A percentile compares a stretch with the other conserved stretches of the same genome.
Evolutionary conservation across 805 yeast species (phyloP).

Genomic region (Yamadazyma philogaea): DNA sequence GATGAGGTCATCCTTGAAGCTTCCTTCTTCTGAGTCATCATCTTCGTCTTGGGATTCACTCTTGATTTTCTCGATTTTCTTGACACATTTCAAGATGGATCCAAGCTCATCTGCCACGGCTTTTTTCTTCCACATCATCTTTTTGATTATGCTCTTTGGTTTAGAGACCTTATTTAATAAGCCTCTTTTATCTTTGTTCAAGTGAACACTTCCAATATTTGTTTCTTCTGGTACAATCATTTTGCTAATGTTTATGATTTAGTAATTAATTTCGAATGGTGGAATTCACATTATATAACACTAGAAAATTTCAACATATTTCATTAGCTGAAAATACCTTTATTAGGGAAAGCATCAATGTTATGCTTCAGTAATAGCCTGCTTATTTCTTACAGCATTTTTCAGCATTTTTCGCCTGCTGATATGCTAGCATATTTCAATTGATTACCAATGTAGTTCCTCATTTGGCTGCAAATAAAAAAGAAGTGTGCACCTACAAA

Average conservation of each 20-base stretch:
- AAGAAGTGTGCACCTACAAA: background rate
- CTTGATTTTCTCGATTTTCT: constrained; percentile 12
- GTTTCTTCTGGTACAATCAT: constrained; percentile 2
- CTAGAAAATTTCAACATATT: background rate
- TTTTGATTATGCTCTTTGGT: constrained; percentile 1
- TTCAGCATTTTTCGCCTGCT: background rate
- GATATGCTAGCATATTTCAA: background rate
- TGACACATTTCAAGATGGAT: constrained; percentile 11
- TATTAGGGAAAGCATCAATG: background rate
- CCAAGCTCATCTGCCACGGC: constrained; percentile 12
- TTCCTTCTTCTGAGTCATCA: background rate
- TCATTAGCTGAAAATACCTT: background rate
- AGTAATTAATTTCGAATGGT: constrained; percentile 2
- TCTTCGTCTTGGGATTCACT: constrained; percentile 1
- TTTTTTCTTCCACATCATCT: constrained; percentile 8
- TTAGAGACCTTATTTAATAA: constrained; percentile 1
- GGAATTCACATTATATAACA: background rate
- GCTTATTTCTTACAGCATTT: background rate
- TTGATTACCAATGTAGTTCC: no score
- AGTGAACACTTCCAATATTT: no score
- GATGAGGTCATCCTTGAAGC: constrained; percentile 15
- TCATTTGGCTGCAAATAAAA: background rate
- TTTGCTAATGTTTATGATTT: background rate
- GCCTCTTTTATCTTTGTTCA: background rate
- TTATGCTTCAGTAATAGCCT: background rate